A percentile compares a stretch with the other conserved stretches of the same genome.
Evolutionary conservation across 495 filamentous ascomycete species (phyloP).

Genomic region (Melanomma pulvis-pyrius): DNA sequence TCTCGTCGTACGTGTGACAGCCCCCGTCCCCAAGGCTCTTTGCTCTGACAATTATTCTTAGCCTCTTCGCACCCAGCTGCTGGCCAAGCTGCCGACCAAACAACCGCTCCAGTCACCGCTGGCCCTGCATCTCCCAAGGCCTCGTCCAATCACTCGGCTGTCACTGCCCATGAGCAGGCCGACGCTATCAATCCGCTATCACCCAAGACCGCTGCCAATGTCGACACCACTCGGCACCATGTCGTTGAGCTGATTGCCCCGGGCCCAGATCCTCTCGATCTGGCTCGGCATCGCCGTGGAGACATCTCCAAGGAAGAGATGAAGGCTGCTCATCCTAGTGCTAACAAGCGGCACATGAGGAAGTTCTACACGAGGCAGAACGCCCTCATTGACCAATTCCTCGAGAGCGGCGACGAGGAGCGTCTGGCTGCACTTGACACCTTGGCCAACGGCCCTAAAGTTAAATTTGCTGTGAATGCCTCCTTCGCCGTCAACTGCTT

Average conservation of each 20-base stretch:
- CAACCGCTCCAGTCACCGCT: constrained; percentile 21
- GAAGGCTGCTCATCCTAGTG: constrained; percentile 51
- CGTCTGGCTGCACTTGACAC: constrained; percentile 52
- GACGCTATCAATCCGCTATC: constrained; percentile 27
- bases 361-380: constrained; percentile 61
- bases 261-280: constrained; percentile 46
- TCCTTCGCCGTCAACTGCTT: constrained; percentile 58
- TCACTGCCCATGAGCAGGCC: constrained; percentile 27
- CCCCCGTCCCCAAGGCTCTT: neutral
- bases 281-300: constrained; percentile 49
- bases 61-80: constrained; percentile 20
- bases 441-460: constrained; percentile 54
- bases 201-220: constrained; percentile 11
- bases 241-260: constrained; percentile 14
- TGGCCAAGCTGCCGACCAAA: constrained; percentile 26
- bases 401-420: constrained; percentile 58
- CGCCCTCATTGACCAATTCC: constrained; percentile 58
- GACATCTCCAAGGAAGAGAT: constrained; percentile 50
- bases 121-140: constrained; percentile 12
- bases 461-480: constrained; percentile 59
- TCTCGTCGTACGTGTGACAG: constrained; percentile 13
- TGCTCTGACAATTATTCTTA: constrained; percentile 31
- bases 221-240: constrained; percentile 8
- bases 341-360: constrained; percentile 50
- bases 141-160: constrained; percentile 25